These are phyloP conservation scores for Heterobasidion parviporum DNA, from an alignment of 1,284 basidiomycete species.

Conservation along the genomic window DNA sequence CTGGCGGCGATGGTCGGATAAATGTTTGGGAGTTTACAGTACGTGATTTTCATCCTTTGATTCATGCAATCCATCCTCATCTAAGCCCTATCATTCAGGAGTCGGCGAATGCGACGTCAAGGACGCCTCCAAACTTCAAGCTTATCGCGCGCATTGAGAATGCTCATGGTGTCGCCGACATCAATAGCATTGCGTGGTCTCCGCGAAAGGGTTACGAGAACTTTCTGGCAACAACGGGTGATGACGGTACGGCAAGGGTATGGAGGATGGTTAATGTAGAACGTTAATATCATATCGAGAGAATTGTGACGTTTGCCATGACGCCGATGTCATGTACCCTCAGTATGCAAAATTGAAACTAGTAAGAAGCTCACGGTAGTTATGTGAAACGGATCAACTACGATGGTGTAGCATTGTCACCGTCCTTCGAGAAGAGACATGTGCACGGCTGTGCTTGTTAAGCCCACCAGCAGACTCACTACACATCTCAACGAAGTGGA, in stretches of 20 bases:
- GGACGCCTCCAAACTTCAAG: slow-evolving; percentile 26
- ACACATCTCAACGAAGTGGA: no score
- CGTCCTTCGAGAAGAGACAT: no score
- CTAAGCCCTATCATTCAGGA: slow-evolving; percentile 9
- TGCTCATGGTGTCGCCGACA: slow-evolving; percentile 70
- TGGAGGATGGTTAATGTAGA: slow-evolving; percentile 35
- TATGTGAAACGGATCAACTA: no score
- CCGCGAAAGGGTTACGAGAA: slow-evolving; percentile 49
- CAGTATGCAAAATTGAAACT: no score
- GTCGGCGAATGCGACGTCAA: slow-evolving; percentile 11
- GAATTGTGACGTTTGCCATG: no score
- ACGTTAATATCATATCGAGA: no score
- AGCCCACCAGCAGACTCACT: no score
- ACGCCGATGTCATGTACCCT: no score
- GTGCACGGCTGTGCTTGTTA: no score
- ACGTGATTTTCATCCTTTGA: neutral
- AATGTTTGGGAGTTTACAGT: slow-evolving; percentile 61
- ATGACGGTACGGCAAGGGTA: slow-evolving; percentile 67
- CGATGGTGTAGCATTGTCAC: no score
- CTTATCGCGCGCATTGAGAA: slow-evolving; percentile 44
- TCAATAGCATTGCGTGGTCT: slow-evolving; percentile 78
- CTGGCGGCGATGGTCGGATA: slow-evolving; percentile 72
- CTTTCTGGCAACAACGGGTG: slow-evolving; percentile 70
- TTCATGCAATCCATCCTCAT: neutral
- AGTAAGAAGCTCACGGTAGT: no score